These are phyloP conservation scores for Quillaja saponaria DNA, from an alignment of 306 rosid genomes.

Conservation along the genomic window DNA sequence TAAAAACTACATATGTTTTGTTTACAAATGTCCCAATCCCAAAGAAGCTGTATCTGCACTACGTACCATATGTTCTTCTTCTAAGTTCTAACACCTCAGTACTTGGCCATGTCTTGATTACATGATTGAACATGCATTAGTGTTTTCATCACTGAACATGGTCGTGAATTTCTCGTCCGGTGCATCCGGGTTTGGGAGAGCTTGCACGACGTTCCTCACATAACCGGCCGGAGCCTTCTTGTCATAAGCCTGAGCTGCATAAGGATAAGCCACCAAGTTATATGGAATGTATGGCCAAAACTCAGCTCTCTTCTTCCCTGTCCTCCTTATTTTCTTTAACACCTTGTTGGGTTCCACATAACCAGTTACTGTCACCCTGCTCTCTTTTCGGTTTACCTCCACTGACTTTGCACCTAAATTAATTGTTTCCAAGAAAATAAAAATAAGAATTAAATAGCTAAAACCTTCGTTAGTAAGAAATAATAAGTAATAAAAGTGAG, in stretches of 20 bases:
- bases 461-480: background rate
- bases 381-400: slow-evolving; percentile 60
- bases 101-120: too few species aligned
- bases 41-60: too few species aligned
- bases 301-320: slow-evolving; percentile 75
- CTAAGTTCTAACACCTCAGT: too few species aligned
- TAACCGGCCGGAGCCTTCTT: slow-evolving; percentile 74
- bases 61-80: too few species aligned
- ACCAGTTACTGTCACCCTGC: slow-evolving; percentile 61
- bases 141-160: slow-evolving; percentile 71
- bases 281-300: slow-evolving; percentile 68
- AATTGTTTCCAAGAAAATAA: background rate
- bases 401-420: slow-evolving; percentile 58
- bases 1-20: too few species aligned
- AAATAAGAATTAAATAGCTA: background rate
- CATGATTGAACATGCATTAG: too few species aligned
- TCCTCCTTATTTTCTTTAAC: slow-evolving; percentile 54
- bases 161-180: slow-evolving; percentile 60
- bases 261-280: slow-evolving; percentile 68
- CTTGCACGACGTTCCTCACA: slow-evolving; percentile 61
- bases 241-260: slow-evolving; percentile 68
- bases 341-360: slow-evolving; percentile 59
- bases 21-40: too few species aligned
- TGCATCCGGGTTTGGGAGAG: slow-evolving; percentile 47
- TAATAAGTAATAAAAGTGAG: background rate